Base-by-base conservation (phyloP, 108 stramenopile species). In the Discostella stelligeroides region DNA sequence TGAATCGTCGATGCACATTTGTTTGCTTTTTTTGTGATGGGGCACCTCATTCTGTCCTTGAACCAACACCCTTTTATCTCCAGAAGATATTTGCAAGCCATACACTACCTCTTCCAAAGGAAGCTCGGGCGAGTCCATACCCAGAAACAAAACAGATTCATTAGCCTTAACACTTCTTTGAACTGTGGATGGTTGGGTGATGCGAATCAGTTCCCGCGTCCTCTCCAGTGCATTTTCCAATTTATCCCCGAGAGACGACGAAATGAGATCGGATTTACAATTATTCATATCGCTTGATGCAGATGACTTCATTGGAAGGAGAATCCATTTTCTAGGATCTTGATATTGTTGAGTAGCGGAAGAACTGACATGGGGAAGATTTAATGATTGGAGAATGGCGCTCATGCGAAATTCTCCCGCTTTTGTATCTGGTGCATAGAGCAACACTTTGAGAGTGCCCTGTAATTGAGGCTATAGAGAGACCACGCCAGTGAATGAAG, bases 101-200 rank as follows among this genome's bases (percentile, higher is more conserved):
- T 70, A 37, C 9, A 71, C 77, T 15, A 94, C 80, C 61, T 94
- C 93, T 17, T 86, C 85, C 45, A 92, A 48, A 20, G 87, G 82
- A 11, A 94, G 53, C 28, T 88, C 83, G 1, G 93, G 93, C 11
- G 93, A 71, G 80, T 94, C 93, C 93, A 94, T 94, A 24, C 93
- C 93, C 47, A 94, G 74, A 79, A 94, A 92, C 20, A 89, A 57
- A 20, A 94, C 86, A 17, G 79, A 45, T 12, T 79, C 77, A 58
- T 70, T 75, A 14, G 39, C 0, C 23, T 46, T 41, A 39, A 10
- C 29, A n/a, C 59, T 6, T 24, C 55, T 28, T 54, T 40, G 41
- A 14, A 28, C 55, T 8, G 60, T 42, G 30, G 18, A 49, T 46
- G 47, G 11, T 27, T 37, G 46, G 18, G 70, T 34, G 27, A 13